Evolutionary conservation across 306 rosid species (phyloP).

Genomic region (Fragaria nilgerrensis): DNA sequence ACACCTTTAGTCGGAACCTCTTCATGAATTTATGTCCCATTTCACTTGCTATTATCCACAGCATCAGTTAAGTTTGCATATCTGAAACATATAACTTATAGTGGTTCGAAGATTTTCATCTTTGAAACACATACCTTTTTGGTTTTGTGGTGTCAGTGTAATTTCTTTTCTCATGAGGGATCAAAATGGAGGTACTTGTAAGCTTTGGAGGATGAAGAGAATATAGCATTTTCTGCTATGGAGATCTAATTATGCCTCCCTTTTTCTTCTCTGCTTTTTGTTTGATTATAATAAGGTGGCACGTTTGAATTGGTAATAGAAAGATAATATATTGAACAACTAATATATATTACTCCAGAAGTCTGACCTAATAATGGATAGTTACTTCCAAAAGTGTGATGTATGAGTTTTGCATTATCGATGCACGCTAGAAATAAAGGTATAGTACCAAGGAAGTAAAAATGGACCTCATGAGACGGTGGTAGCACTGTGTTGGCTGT

Average conservation of each 20-base stretch:
- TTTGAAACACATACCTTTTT: neutral
- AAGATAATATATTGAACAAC: neutral
- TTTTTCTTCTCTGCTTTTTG: neutral
- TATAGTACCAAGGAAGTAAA: neutral
- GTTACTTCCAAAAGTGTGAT: neutral
- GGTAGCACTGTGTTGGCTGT: neutral
- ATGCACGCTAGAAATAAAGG: neutral
- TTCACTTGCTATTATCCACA: neutral
- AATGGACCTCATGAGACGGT: neutral
- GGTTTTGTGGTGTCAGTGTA: neutral
- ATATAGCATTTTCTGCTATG: neutral
- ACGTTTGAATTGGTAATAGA: neutral
- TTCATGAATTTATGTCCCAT: neutral
- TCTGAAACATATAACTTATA: neutral
- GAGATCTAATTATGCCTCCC: neutral
- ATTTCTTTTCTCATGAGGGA: neutral
- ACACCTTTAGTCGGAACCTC: neutral
- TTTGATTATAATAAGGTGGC: neutral
- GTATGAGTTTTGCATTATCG: neutral
- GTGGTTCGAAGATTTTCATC: neutral
- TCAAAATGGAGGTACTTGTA: neutral
- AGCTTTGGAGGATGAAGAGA: neutral
- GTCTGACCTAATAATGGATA: too few species aligned
- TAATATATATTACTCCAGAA: neutral
- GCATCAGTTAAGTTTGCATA: neutral